Base-by-base conservation (phyloP, 768 basidiomycete species). In the Cystofilobasidium bisporidii region DNA sequence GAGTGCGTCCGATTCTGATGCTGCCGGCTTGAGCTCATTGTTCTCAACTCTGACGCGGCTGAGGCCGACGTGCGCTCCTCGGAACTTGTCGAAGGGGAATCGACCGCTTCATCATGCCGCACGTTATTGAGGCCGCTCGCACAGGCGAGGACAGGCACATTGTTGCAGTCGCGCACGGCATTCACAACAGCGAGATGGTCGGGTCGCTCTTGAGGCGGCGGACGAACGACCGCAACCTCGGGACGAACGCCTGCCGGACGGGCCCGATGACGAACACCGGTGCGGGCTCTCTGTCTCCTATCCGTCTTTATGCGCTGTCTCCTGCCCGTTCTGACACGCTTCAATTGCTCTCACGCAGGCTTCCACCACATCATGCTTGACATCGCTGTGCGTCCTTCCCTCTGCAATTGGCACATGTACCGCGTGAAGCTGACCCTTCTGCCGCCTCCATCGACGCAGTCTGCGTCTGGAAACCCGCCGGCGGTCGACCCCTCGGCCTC, bases 101-200 rank as follows among this genome's bases (percentile, higher is more conserved):
- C 33, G 74, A 81, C 14, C 79, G 83, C 6, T 72, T 85, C 22
- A 73, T 88, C 12, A 72, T 86, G 71, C 82, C 85, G 4, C 81
- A 85, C 71, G 76, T 88, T n/a, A 30, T 75, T 74, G 72, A 79
- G 26, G 80, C 79, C 0, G 77, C 77, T 26, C 77, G 77, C 63
- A 75, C 77, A n/a, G 77, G 78, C 41, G 75, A 67, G 66, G 72
- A 79, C 40, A 73, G 80, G 10, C 86, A 85, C 69, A 74, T 89
- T 30, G 87, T 83, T 1, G 72, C 89, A 45, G 84, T 88, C 57
- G 88, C 87, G 76, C 88, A 91, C 75, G 87, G 89, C 0, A 71
- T 87, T 26, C 85, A 84, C 75, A 86, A 89, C 47, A 24, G 33
- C 2, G 63, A 69, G 48, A 20, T 69, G 12, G 41, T 69, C 15